phyloP scores from a whole-genome alignment of 345 rosid species.

The Camelina hispida region DNA sequence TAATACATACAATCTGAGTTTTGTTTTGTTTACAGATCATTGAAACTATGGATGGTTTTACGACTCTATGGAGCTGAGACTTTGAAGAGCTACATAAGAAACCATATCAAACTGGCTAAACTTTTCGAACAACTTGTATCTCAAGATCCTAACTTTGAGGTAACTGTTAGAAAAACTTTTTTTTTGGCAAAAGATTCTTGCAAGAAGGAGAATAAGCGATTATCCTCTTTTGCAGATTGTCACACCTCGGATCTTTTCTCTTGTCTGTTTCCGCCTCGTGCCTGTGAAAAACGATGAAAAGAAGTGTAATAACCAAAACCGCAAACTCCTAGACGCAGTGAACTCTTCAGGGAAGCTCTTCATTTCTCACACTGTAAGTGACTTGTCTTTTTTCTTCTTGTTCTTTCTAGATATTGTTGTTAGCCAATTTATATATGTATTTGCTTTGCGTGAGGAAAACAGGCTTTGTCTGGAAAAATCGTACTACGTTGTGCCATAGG shows the following conservation, averaged over 20 bases:
- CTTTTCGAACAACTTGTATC: constrained; percentile 63
- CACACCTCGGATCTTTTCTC: neutral
- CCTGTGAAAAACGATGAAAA: constrained; percentile 48
- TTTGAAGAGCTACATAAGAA: constrained; percentile 71
- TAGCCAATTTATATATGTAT: neutral
- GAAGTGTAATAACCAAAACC: constrained; percentile 60
- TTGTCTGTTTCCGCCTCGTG: neutral
- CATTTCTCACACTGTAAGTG: constrained; percentile 16
- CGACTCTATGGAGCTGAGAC: constrained; percentile 77
- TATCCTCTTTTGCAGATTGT: neutral
- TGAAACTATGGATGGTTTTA: constrained; percentile 94
- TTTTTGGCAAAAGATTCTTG: neutral
- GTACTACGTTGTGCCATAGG: constrained; percentile 79
- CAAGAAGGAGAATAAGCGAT: neutral
- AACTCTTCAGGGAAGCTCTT: constrained; percentile 79
- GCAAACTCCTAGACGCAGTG: constrained; percentile 67
- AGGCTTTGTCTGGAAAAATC: constrained; percentile 70
- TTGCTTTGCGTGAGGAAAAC: constrained; percentile 20
- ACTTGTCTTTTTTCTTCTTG: constrained; percentile 32
- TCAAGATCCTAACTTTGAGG: constrained; percentile 83
- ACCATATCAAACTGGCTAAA: constrained; percentile 75
- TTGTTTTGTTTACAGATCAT: constrained; percentile 55
- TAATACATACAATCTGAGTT: neutral
- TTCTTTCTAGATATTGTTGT: neutral
- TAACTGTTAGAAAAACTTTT: constrained; percentile 30